These are phyloP conservation scores for Botryotinia convoluta DNA, from an alignment of 2,329 filamentous ascomycete genomes.

Conservation along the genomic window DNA sequence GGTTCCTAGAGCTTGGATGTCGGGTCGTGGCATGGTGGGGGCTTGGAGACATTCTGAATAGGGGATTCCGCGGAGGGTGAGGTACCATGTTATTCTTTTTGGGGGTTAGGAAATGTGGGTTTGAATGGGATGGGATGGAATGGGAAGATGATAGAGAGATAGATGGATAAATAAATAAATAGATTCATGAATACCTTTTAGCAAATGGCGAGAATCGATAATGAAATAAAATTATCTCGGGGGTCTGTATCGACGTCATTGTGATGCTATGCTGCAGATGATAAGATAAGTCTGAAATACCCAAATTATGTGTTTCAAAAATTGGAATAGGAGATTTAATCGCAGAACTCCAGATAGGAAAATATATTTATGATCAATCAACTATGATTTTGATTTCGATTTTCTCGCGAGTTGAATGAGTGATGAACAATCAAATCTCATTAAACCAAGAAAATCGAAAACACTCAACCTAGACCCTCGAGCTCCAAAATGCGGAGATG, in stretches of 20 bases:
- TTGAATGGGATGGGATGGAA: not conserved
- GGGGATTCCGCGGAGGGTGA: constrained; percentile 61
- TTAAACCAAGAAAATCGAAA: no score
- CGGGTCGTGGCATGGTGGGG: constrained; percentile 61
- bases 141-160: not conserved
- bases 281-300: no score
- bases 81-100: constrained; percentile 58
- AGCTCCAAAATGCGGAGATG: no score
- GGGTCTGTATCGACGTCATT: constrained; percentile 19
- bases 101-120: not conserved
- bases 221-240: constrained; percentile 56
- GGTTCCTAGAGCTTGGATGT: constrained; percentile 59
- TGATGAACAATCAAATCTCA: no score
- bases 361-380: no score
- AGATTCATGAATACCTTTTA: constrained; percentile 40
- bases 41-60: constrained; percentile 64
- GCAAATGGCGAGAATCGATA: constrained; percentile 66
- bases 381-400: no score
- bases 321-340: no score
- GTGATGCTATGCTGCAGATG: not conserved
- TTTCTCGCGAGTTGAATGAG: no score
- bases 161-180: not conserved
- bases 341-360: no score
- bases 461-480: no score
- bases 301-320: no score